Conservation (phyloP, 164 flowering plant species). For the Tetrastigma voinierianum region DNA sequence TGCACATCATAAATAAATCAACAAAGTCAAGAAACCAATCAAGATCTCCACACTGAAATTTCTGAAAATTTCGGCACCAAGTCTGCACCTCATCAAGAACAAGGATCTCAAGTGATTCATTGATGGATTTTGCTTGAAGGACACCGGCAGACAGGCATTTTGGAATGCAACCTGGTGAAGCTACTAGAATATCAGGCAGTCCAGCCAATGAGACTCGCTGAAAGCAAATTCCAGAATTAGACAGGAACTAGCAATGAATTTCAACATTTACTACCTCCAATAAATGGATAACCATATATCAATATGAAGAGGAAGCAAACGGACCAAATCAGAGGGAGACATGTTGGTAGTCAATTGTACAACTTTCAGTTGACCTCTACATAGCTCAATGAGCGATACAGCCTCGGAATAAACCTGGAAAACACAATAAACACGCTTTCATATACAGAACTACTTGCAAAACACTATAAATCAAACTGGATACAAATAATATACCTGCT, state of each 20-base stretch:
- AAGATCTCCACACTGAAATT: too few relatives aligned
- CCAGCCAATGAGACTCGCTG: conserved; percentile 75
- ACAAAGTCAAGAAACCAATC: too few relatives aligned
- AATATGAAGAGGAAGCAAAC: conserved; percentile 19
- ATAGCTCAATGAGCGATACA: conserved; percentile 56
- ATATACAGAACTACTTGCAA: background rate
- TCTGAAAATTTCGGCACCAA: background rate
- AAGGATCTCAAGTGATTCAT: conserved; percentile 67
- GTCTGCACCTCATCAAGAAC: conserved; percentile 85
- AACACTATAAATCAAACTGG: background rate
- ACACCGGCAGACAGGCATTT: conserved; percentile 64
- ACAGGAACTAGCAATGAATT: conserved; percentile 6
- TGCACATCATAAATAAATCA: too few relatives aligned
- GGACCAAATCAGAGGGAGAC: conserved; percentile 66
- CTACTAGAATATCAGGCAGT: conserved; percentile 76
- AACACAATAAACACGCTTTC: background rate
- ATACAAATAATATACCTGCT: conserved; percentile 46
- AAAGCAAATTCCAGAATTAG: conserved; percentile 11
- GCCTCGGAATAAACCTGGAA: conserved; percentile 73
- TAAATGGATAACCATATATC: background rate
- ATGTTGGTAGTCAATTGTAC: conserved; percentile 67
- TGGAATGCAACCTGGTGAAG: conserved; percentile 83
- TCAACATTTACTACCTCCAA: background rate
- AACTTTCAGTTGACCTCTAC: conserved; percentile 79
- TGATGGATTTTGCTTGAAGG: conserved; percentile 51